Base-by-base conservation (phyloP, 2,329 filamentous ascomycete species). In the Aureobasidium zeae region DNA sequence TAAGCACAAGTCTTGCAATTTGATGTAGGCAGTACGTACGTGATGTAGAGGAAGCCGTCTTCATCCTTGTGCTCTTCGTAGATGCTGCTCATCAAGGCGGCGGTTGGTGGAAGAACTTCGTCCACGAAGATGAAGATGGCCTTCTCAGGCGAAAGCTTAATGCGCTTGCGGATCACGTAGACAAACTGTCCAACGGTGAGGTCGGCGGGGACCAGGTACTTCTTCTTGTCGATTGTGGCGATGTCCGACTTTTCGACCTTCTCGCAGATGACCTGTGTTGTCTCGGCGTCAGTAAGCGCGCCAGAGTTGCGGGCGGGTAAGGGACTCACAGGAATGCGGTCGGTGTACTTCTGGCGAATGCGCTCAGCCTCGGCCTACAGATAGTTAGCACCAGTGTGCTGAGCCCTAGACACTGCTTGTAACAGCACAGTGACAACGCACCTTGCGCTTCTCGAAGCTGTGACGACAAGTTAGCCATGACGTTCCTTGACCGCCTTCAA, bases 101-200 rank as follows among this genome's bases (percentile, higher is more conserved):
- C 91, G 7, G 91, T 96, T 2, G 91, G 91, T 39, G 91, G 91
- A 45, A 98, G 77, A 39, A 95, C 89, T 71, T 96, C 91, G 65
- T 96, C 89, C 61, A 98, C 91, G 70, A 96, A 98, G 76, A 98
- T 96, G 77, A 98, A 98, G 72, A 98, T 98, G 64, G 91, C 91
- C 78, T 98, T 98, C 74, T 98, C 91, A 22, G 91, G 91, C 44
- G 87, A 94, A 55, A 98, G 78, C 43, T 98, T 98, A 73, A 98
- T 98, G 62, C 91, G 84, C 79, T 98, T 98, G 66, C 91, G 87
- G 70, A 98, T 98, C 53, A 98, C 91, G 69, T 98, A 98, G 71
- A 98, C 91, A 64, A 98, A 95, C 81, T 98, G 91, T 59, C 91
- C 91, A 52, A 98, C 91, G 51, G 91, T 98, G 62, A 98, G 79